phyloP scores from a whole-genome alignment of 306 rosid species.

The Senna siamea region DNA sequence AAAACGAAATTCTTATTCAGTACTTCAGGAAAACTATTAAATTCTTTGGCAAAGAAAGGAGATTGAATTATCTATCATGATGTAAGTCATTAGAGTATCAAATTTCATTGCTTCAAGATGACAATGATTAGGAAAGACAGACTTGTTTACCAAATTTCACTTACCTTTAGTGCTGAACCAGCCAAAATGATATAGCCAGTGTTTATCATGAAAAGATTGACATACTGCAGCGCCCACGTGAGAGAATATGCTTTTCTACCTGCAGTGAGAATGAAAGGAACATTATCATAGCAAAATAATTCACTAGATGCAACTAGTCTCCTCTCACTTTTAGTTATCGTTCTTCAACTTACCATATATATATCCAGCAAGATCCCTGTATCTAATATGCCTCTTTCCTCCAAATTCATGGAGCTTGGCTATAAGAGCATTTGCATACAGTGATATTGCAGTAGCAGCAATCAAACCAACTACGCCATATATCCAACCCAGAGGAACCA shows the following conservation, averaged over 20 bases:
- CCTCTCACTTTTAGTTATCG: not conserved
- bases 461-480: constrained; percentile 74
- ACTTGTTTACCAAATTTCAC: constrained; percentile 19
- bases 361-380: constrained; percentile 90
- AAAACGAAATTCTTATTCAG: constrained; percentile 15
- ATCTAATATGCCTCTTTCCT: constrained; percentile 91
- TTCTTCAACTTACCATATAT: constrained; percentile 62
- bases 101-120: not conserved
- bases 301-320: not conserved
- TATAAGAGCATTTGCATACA: constrained; percentile 78
- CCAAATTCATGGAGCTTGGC: constrained; percentile 94
- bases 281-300: not conserved
- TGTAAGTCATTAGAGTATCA: not conserved
- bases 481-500: constrained; percentile 93
- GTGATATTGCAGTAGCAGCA: constrained; percentile 72
- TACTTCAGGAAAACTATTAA: not conserved
- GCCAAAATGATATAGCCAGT: constrained; percentile 86
- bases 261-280: constrained; percentile 39
- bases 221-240: constrained; percentile 88
- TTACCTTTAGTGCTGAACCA: constrained; percentile 91
- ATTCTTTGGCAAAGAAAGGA: not conserved
- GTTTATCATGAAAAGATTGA: constrained; percentile 95
- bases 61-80: not conserved
- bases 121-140: not conserved
- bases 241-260: constrained; percentile 80